Conservation (phyloP, 2,329 filamentous ascomycete genomes). For the Arthrobotrys conoides region DNA sequence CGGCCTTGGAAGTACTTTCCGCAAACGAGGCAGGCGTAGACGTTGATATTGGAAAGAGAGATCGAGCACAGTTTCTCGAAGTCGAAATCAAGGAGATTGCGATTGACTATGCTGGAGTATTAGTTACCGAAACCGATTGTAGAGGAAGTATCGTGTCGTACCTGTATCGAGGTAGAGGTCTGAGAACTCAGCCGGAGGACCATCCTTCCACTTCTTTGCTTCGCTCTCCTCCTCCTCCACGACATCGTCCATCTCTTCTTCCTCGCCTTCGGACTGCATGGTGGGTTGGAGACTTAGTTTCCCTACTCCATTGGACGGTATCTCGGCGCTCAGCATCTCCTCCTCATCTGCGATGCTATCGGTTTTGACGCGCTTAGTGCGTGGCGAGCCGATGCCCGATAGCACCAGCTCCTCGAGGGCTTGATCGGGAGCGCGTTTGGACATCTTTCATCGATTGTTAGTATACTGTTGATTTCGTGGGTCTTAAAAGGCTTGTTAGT, state of each 20-base stretch:
- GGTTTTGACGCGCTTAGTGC: conserved; percentile 59
- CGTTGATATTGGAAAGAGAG: conserved; percentile 96
- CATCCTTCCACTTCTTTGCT: conserved; percentile 65
- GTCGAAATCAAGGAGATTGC: conserved; percentile 93
- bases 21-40: conserved; percentile 96
- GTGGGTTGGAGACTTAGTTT: conserved; percentile 60
- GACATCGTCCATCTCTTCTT: conserved; percentile 60
- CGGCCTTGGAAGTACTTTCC: conserved; percentile 98
- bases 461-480: not conserved
- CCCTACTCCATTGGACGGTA: conserved; percentile 62
- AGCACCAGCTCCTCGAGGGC: conserved; percentile 56
- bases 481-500: not conserved
- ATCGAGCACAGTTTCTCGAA: conserved; percentile 99
- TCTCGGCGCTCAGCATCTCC: conserved; percentile 66
- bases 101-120: conserved; percentile 65
- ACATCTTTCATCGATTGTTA: conserved; percentile 43
- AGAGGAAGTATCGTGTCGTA: conserved; percentile 43
- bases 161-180: conserved; percentile 99
- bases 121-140: conserved; percentile 2
- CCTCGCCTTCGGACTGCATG: conserved; percentile 62
- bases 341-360: conserved; percentile 59
- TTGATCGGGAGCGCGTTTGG: conserved; percentile 56
- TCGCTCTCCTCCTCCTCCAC: conserved; percentile 66
- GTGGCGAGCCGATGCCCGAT: conserved; percentile 58
- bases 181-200: conserved; percentile 81